Base-by-base conservation (phyloP, 371 early-diverging fungal species). In the Dipsacomyces acuminosporus region DNA sequence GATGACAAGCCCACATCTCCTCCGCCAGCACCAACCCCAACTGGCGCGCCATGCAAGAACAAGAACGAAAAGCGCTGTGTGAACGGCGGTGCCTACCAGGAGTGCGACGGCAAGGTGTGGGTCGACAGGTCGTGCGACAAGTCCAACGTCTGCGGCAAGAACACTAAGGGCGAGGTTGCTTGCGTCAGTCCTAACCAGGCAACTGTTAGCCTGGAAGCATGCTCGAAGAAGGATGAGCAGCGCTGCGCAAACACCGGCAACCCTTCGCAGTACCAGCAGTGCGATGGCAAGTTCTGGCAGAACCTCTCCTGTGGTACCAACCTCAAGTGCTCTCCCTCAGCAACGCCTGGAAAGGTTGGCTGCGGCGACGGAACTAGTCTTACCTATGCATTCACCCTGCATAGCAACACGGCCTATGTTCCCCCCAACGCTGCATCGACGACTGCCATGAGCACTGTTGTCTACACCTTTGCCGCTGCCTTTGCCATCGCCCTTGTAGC, bases 161-260 rank as follows among this genome's bases (percentile, higher is more conserved):
- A 61, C 43, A 30, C 19, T 18, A 19, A 35, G 8, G 67, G 67
- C 18, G 33, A 41, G 8, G 22, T 62, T 15, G 62, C 58, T 3
- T 67, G 67, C 11, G 47, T 67, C 51, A 50, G 53, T 50, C 56
- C 56, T 49, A 52, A 56, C 17, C 58, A 62, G 48, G 58, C 56
- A 3, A 54, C 58, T 0, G 41, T 38, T 19, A 41, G 45, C 24
- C 43, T 22, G 14, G 63, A 57, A 18, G 19, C 49, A 45, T 69
- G 69, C 41, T 55, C 55, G 2, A 41, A 43, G 21, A 64, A 59
- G 43, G 41, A 48, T 25, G 24, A 51, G 33, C 54, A 58, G 59
- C 59, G 55, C 21, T 69, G 69, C 52, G 51, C n/a, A 47, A 3
- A 22, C 69, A 0, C 9, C 48, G 2, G 64, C n/a, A n/a, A 59